Evolutionary conservation across 768 basidiomycete species (phyloP).

Genomic region (Suillus placidus): DNA sequence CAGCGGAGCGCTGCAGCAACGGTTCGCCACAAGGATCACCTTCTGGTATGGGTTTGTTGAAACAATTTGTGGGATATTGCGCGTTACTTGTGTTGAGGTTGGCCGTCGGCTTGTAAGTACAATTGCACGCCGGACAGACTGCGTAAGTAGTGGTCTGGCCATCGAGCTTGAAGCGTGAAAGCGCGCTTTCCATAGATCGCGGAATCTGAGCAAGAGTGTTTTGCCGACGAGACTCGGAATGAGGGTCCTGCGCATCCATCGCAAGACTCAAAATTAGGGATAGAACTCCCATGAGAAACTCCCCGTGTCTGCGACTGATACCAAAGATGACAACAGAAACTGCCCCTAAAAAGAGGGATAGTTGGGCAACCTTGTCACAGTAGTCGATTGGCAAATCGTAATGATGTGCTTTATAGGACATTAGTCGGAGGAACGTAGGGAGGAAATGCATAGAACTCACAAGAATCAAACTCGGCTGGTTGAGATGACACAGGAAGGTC

Average conservation of each 20-base stretch:
- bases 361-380: no score
- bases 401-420: no score
- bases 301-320: no score
- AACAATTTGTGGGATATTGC: conserved; percentile 15
- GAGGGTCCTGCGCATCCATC: no score
- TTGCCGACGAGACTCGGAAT: no score
- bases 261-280: no score
- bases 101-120: conserved; percentile 8
- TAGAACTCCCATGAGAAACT: no score
- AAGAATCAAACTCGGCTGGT: background rate
- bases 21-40: background rate
- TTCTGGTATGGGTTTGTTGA: conserved; percentile 8
- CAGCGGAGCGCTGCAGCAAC: background rate
- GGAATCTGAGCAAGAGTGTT: background rate
- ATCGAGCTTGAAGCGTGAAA: conserved; percentile 17
- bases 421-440: no score
- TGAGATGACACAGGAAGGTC: background rate
- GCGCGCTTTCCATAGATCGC: conserved; percentile 4
- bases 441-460: background rate
- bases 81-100: background rate
- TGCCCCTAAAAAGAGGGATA: no score
- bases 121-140: conserved; percentile 19
- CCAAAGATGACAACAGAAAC: no score
- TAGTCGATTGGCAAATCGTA: no score
- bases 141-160: conserved; percentile 19